A percentile compares a stretch with the other conserved stretches of the same genome.
Conservation (phyloP, 2,329 filamentous ascomycete genomes). For the Onygenales sp. region DNA sequence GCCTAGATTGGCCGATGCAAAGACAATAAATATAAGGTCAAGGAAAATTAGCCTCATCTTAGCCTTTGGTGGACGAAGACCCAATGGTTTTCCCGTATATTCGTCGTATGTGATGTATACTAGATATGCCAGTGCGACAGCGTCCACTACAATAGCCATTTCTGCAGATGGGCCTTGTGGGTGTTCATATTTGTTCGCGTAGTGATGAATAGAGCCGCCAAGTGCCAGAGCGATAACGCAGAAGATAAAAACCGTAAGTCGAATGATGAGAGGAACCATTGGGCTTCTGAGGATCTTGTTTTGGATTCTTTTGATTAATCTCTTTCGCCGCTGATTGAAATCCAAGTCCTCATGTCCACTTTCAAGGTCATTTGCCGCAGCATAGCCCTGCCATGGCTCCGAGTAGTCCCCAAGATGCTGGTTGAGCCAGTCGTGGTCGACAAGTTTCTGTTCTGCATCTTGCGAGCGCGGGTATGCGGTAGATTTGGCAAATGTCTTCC, state of each 20-base stretch:
- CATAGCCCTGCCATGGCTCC: constrained; percentile 42
- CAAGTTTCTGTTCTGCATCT: constrained; percentile 29
- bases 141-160: constrained; percentile 83
- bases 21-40: constrained; percentile 93
- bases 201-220: constrained; percentile 61
- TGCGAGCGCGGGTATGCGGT: constrained; percentile 33
- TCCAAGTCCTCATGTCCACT: constrained; percentile 40
- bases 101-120: constrained; percentile 94
- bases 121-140: constrained; percentile 80
- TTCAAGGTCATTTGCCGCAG: constrained; percentile 40
- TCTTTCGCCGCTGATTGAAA: constrained; percentile 42
- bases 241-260: constrained; percentile 71
- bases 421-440: constrained; percentile 37
- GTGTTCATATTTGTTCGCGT: constrained; percentile 39
- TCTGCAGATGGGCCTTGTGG: constrained; percentile 66
- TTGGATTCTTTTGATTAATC: constrained; percentile 53
- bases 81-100: constrained; percentile 87
- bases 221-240: constrained; percentile 74
- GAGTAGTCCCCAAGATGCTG: constrained; percentile 36
- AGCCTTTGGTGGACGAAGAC: constrained; percentile 68
- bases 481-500: constrained; percentile 35
- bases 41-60: constrained; percentile 86
- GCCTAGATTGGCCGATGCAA: constrained; percentile 86
- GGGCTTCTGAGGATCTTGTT: constrained; percentile 66
- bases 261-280: constrained; percentile 75